These are phyloP conservation scores for Penicillium nordicum DNA, from an alignment of 2,329 filamentous ascomycete genomes.

Conservation along the genomic window DNA sequence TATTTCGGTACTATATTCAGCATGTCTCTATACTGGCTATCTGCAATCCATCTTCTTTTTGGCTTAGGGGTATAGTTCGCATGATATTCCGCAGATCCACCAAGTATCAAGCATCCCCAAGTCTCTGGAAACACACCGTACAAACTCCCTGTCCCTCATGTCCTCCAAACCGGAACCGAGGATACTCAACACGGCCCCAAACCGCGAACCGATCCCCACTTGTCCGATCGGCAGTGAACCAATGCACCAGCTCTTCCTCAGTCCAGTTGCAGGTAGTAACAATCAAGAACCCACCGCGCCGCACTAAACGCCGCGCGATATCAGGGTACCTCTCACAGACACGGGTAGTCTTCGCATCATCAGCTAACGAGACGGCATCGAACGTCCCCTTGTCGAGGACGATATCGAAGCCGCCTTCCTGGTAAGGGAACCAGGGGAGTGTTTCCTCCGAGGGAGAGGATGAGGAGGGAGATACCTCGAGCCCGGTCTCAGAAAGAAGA, in stretches of 20 bases:
- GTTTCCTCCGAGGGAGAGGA: background rate
- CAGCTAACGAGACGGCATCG: slow-evolving; percentile 78
- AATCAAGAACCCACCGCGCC: slow-evolving; percentile 68
- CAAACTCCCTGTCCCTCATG: slow-evolving; percentile 84
- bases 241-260: slow-evolving; percentile 73
- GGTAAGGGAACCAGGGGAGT: slow-evolving; percentile 40
- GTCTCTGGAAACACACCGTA: slow-evolving; percentile 73
- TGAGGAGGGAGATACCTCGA: slow-evolving; percentile 12
- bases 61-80: background rate
- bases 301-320: slow-evolving; percentile 66
- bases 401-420: slow-evolving; percentile 69
- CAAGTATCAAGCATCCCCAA: slow-evolving; percentile 9
- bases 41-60: background rate
- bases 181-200: slow-evolving; percentile 71
- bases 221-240: slow-evolving; percentile 60
- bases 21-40: background rate
- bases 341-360: slow-evolving; percentile 42
- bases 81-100: background rate
- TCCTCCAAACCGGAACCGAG: slow-evolving; percentile 84
- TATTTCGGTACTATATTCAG: background rate
- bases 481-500: slow-evolving; percentile 34
- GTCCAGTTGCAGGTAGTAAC: slow-evolving; percentile 99
- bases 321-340: slow-evolving; percentile 72
- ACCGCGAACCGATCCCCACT: slow-evolving; percentile 53
- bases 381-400: slow-evolving; percentile 98